These are phyloP conservation scores for Colletotrichum euphorbiae DNA, from an alignment of 2,329 filamentous ascomycete genomes.

Conservation along the genomic window DNA sequence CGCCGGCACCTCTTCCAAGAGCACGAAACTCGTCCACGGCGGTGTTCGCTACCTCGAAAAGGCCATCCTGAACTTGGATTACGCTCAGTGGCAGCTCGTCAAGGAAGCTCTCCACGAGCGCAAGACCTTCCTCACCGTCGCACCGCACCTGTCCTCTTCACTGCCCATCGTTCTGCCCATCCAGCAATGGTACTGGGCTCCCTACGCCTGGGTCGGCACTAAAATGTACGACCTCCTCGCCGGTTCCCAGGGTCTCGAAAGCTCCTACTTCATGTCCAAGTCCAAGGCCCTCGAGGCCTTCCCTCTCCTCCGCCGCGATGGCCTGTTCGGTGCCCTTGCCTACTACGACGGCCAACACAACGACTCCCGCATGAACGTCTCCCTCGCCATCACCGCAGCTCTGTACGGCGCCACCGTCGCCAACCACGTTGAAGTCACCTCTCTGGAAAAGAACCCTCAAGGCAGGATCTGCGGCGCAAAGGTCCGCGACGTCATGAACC, in stretches of 20 bases:
- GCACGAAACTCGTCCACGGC: conserved; percentile 87
- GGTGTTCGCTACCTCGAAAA: conserved; percentile 89
- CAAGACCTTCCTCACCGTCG: conserved; percentile 85
- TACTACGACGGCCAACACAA: conserved; percentile 92
- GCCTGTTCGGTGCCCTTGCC: conserved; percentile 80
- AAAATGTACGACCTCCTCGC: conserved; percentile 87
- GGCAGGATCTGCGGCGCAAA: conserved; percentile 77
- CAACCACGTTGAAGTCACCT: conserved; percentile 84
- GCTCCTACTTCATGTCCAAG: conserved; percentile 83
- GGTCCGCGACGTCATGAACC: conserved; percentile 63
- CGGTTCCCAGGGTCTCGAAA: conserved; percentile 84
- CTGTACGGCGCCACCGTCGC: conserved; percentile 84
- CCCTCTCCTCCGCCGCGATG: conserved; percentile 80
- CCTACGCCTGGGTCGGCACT: conserved; percentile 77
- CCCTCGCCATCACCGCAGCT: conserved; percentile 82
- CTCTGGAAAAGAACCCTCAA: conserved; percentile 75
- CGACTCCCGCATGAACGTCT: conserved; percentile 89
- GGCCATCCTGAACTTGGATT: conserved; percentile 86
- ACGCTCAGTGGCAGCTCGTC: conserved; percentile 83
- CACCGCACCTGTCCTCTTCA: conserved; percentile 83
- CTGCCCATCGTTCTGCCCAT: conserved; percentile 87
- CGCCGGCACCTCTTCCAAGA: conserved; percentile 85
- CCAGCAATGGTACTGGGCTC: conserved; percentile 85
- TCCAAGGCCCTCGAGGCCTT: conserved; percentile 82
- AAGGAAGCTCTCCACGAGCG: conserved; percentile 85